These are phyloP conservation scores for Penicillium samsonianum DNA, from an alignment of 495 filamentous ascomycete genomes.

Conservation along the genomic window DNA sequence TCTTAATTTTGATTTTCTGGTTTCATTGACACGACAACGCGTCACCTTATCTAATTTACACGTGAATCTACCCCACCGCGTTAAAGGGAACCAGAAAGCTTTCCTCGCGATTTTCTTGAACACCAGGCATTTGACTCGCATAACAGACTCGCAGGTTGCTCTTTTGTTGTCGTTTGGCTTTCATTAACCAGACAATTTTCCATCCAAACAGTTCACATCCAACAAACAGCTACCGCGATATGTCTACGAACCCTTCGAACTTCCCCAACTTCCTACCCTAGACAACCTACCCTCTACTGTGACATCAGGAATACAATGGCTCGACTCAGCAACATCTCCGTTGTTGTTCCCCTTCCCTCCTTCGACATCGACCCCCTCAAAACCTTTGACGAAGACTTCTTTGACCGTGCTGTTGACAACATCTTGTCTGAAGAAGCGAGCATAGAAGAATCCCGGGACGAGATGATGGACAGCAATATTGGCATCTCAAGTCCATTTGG, in stretches of 20 bases:
- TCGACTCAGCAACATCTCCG: constrained; percentile 11
- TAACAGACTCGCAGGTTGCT: neutral
- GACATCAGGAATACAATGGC: constrained; percentile 5
- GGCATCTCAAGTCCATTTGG: neutral
- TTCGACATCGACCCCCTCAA: constrained; percentile 24
- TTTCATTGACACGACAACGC: neutral
- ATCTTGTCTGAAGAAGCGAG: constrained; percentile 32
- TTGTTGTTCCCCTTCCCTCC: constrained; percentile 26
- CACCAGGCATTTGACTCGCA: neutral
- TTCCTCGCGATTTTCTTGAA: neutral
- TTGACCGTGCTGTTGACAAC: constrained; percentile 20
- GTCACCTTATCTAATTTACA: neutral
- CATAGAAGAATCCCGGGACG: constrained; percentile 23
- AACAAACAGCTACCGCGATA: neutral
- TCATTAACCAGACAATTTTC: neutral
- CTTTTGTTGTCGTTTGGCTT: neutral
- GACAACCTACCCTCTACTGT: neutral
- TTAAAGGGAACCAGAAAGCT: neutral
- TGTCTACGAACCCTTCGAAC: neutral
- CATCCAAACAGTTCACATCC: neutral
- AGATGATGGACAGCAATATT: neutral
- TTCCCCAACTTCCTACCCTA: constrained; percentile 6
- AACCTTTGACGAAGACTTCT: constrained; percentile 19
- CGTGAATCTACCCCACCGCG: neutral
- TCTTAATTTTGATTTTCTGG: neutral